Conservation (phyloP, 2,329 filamentous ascomycete species). For the Chlorencoelia australis region DNA sequence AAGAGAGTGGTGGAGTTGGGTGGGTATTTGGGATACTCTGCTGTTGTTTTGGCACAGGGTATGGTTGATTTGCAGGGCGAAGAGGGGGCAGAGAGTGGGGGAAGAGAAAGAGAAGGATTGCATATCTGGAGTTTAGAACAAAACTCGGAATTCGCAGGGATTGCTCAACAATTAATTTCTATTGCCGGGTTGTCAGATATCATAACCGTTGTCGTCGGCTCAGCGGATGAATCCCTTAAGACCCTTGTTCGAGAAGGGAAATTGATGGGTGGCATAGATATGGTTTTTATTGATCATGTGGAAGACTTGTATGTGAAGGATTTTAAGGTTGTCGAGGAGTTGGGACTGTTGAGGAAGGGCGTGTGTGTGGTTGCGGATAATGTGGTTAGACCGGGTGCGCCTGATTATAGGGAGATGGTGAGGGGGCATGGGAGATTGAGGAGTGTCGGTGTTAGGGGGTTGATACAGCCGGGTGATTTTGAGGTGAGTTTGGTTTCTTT, state of each 20-base stretch:
- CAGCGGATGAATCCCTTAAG: conserved; percentile 50
- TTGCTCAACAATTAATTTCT: conserved; percentile 56
- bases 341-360: conserved; percentile 50
- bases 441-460: conserved; percentile 15
- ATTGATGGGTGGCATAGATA: conserved; percentile 49
- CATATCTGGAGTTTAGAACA: conserved; percentile 48
- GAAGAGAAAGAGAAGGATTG: conserved; percentile 47
- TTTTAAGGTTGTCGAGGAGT: conserved; percentile 62
- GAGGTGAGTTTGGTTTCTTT: conserved; percentile 4
- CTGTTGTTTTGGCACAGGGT: conserved; percentile 61
- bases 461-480: conserved; percentile 10
- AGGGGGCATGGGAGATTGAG: conserved; percentile 33
- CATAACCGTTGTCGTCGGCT: conserved; percentile 59
- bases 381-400: conserved; percentile 59
- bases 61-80: conserved; percentile 31
- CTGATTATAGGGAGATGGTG: conserved; percentile 59
- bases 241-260: conserved; percentile 43
- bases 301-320: conserved; percentile 65
- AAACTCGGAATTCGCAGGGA: conserved; percentile 60
- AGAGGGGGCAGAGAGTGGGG: no score
- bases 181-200: conserved; percentile 59
- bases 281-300: conserved; percentile 71
- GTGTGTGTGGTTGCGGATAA: conserved; percentile 58
- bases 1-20: conserved; percentile 65
- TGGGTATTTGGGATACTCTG: conserved; percentile 74